phyloP scores from a whole-genome alignment of 208 protist species.

The Trypanosoma avium region DNA sequence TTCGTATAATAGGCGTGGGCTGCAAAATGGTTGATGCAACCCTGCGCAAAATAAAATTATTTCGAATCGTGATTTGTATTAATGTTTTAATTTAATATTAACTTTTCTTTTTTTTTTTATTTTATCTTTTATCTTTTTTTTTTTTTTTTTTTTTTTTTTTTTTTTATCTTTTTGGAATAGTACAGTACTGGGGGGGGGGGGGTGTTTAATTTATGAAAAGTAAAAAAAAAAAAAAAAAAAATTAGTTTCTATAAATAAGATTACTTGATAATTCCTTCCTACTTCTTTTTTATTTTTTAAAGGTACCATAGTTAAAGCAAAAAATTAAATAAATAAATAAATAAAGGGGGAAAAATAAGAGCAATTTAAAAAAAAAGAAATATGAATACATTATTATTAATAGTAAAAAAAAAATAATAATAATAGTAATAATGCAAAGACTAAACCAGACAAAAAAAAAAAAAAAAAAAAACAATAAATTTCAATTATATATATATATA shows the following conservation, averaged over 20 bases:
- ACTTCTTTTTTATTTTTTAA: not conserved
- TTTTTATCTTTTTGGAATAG: too few relatives aligned
- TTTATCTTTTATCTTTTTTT: too few relatives aligned
- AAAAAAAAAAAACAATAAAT: too few relatives aligned
- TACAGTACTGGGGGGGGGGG: too few relatives aligned
- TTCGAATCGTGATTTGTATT: not conserved
- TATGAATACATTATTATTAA: not conserved
- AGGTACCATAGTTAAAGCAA: not conserved
- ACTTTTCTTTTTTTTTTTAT: not conserved
- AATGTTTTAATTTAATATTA: not conserved
- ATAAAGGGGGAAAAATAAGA: not conserved
- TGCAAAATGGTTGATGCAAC: not conserved
- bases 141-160: too few relatives aligned
- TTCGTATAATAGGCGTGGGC: not conserved
- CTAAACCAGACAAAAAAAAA: too few relatives aligned
- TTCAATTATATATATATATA: not conserved
- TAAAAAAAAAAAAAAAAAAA: too few relatives aligned
- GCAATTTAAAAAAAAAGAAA: not conserved
- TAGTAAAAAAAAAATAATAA: not conserved
- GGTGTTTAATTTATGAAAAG: too few relatives aligned
- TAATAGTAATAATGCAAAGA: not conserved
- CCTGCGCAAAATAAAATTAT: not conserved
- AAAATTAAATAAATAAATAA: slow-evolving; percentile 1
- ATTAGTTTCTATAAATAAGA: too few relatives aligned
- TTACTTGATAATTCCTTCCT: too few relatives aligned